Evolutionary conservation across 139 green algal species (phyloP), one percentile per base, ranked within the genome.

Genomic region (Chlorella sp.): DNA sequence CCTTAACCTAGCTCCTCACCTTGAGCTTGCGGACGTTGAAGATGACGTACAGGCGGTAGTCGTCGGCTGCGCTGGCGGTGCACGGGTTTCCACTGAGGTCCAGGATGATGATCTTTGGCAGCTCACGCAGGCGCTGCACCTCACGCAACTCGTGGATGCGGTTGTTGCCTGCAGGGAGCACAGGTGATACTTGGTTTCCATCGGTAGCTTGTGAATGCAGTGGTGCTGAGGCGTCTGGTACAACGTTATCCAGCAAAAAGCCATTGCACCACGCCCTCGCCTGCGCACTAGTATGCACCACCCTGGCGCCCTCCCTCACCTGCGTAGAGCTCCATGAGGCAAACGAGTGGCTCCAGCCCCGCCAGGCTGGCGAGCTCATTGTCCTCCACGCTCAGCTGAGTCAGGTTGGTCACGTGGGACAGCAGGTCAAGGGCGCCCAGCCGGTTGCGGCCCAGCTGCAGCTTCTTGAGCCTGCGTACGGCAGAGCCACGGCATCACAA

Each of bases 321-420:
- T 31, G 83, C 78, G 76, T 93, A 93, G 59, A 94, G 75, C 80
- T 93, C 88, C 85, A 93, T 80, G 36, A 94, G 77, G 24, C 50
- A 62, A 1, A 55, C 71, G 26, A 93, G 55, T 14, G 35, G 29
- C 35, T 82, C 72, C 32, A 90, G 32, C 0, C 87, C 84, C 35
- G 71, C 74, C 71, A 93, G 62, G 34, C 69, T 82, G 6, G 32
- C 73, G n/a, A 93, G 70, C 79, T 86, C 76, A 74, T 92, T 92
- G 74, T 88, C 83, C 49, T 92, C 81, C n/a, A 90, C 34, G 23
- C 63, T 77, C 33, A 92, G 79, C 82, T 80, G 61, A 82, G 71
- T 32, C 10, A 86, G 67, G 61, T 73, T 78, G 24, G 62, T 81
- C n/a, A 82, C 63, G 35, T 51, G 51, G 27, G 42, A 31, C 76